Percentiles rank a stretch among this genome's conserved stretches.
Conservation (phyloP, 306 rosid species). For the Vigna mungo region DNA sequence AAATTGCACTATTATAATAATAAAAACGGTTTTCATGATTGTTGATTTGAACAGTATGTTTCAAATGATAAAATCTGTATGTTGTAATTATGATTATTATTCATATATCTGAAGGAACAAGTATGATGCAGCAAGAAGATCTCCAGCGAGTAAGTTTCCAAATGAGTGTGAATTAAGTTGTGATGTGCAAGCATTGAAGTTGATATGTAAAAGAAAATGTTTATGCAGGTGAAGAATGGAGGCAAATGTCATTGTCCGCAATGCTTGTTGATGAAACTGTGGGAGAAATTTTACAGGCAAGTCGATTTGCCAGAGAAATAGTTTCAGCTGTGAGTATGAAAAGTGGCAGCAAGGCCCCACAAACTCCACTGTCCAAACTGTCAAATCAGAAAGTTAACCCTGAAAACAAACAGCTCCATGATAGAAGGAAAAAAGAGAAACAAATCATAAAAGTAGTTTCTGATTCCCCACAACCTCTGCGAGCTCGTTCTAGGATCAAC, state of each 20-base stretch:
- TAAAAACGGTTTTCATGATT: no score
- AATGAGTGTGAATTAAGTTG: neutral
- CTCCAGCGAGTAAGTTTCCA: slow-evolving; percentile 71
- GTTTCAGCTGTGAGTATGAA: slow-evolving; percentile 60
- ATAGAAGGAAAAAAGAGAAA: slow-evolving; percentile 85
- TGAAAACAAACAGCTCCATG: slow-evolving; percentile 71
- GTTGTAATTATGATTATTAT: neutral
- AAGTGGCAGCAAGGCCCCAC: slow-evolving; percentile 63
- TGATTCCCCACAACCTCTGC: slow-evolving; percentile 61
- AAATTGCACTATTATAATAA: no score
- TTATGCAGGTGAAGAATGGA: slow-evolving; percentile 74
- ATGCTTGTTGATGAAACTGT: slow-evolving; percentile 93
- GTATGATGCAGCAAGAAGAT: slow-evolving; percentile 58
- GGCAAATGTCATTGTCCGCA: slow-evolving; percentile 84
- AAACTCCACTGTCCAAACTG: slow-evolving; percentile 69
- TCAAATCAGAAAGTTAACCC: slow-evolving; percentile 52
- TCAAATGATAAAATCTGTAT: no score
- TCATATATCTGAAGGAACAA: slow-evolving; percentile 56
- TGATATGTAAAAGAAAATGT: neutral
- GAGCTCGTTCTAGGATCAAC: slow-evolving; percentile 81
- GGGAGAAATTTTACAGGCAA: slow-evolving; percentile 83
- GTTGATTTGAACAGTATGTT: no score
- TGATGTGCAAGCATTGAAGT: neutral
- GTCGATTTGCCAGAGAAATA: slow-evolving; percentile 81
- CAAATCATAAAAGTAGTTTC: slow-evolving; percentile 56